A percentile compares a stretch with the other conserved stretches of the same genome.
Conservation (phyloP, 2,329 filamentous ascomycete species). For the Penicillium sp. region DNA sequence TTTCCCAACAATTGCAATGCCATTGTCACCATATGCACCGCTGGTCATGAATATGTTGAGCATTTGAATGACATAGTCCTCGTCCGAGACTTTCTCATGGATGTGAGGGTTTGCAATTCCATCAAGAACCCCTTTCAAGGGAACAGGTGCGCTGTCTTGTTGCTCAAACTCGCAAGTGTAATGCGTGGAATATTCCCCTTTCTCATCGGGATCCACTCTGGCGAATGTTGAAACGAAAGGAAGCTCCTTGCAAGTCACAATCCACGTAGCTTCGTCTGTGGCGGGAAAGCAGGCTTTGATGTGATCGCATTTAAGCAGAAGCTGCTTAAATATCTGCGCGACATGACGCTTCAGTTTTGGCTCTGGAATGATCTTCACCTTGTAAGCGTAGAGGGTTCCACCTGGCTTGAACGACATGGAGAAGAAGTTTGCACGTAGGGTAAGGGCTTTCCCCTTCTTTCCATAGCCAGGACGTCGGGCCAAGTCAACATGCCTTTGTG, state of each 20-base stretch:
- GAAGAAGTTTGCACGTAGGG: constrained; percentile 24
- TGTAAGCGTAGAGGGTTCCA: constrained; percentile 11
- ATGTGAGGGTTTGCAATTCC: background rate
- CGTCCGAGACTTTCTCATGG: background rate
- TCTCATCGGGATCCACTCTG: background rate
- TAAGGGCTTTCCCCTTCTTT: constrained; percentile 3
- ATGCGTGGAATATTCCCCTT: background rate
- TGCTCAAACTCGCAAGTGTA: background rate
- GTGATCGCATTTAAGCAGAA: constrained; percentile 3
- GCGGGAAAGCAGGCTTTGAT: constrained; percentile 2
- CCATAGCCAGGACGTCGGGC: constrained; percentile 23
- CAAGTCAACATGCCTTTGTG: background rate
- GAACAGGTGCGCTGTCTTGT: background rate
- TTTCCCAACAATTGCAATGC: constrained; percentile 16
- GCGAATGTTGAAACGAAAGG: background rate
- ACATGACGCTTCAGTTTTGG: constrained; percentile 6
- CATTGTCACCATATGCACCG: constrained; percentile 2
- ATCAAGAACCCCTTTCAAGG: background rate
- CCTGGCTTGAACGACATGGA: constrained; percentile 9
- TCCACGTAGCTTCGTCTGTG: constrained; percentile 17
- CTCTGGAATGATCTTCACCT: constrained; percentile 5
- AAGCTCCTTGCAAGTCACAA: constrained; percentile 5
- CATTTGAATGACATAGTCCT: constrained; percentile 9
- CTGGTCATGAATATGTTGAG: constrained; percentile 26
- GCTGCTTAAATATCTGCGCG: constrained; percentile 6